A percentile compares a stretch with the other conserved stretches of the same genome.
These are phyloP conservation scores for Saitozyma podzolica DNA, from an alignment of 768 basidiomycete genomes.

Conservation along the genomic window DNA sequence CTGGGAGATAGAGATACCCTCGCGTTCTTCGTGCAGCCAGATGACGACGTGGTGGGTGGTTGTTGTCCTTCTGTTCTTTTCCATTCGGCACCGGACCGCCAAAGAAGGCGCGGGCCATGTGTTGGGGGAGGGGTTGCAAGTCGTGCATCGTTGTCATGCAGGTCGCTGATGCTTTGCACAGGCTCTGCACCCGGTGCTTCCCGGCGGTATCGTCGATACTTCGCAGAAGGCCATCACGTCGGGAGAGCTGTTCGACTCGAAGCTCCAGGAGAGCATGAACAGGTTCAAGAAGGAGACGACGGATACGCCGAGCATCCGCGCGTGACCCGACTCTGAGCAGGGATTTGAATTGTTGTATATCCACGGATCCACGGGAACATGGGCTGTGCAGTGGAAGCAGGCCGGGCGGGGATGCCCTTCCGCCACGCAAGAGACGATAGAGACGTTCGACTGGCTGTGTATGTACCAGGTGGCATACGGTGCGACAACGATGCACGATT, in stretches of 20 bases:
- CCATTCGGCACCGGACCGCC: neutral
- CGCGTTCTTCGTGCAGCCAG: constrained; percentile 26
- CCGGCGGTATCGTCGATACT: constrained; percentile 18
- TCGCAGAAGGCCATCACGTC: constrained; percentile 20
- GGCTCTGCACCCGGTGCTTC: constrained; percentile 14
- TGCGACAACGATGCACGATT: no score
- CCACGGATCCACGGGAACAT: no score
- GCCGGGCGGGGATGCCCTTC: no score
- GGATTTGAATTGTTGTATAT: neutral
- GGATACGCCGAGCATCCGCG: neutral
- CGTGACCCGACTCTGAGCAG: neutral
- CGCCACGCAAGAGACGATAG: no score
- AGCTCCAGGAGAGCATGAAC: constrained; percentile 20
- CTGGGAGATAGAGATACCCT: constrained; percentile 4
- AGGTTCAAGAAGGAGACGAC: constrained; percentile 6
- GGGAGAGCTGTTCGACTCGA: constrained; percentile 19
- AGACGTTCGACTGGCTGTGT: no score
- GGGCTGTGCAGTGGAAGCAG: no score
- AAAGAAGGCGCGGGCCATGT: no score
- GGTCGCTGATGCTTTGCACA: no score
- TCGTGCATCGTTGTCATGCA: no score
- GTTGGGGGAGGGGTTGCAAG: no score
- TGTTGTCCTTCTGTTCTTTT: neutral
- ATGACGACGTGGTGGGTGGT: constrained; percentile 20
- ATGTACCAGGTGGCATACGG: no score